Evolutionary conservation across 2,329 filamentous ascomycete genomes (phyloP), one percentile per base, ranked within the genome.

Genomic region (Cytospora mali): DNA sequence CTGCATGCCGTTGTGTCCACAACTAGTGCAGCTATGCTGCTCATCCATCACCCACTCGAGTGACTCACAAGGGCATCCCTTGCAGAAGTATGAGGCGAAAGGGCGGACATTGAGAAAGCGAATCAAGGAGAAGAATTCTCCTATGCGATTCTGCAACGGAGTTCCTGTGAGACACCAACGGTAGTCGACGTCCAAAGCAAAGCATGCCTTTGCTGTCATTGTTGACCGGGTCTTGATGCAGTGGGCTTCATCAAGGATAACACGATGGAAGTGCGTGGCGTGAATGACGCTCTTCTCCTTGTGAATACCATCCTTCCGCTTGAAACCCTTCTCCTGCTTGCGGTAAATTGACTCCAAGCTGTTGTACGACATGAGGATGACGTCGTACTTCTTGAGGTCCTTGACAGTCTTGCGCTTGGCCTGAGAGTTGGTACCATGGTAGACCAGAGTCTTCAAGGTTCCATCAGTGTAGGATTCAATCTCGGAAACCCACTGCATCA

Each of bases 341-440:
- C 95, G 89, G 73, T 93, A 92, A 71, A 97, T 88, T 0, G 93
- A 96, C 75, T 98, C 95, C 35, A 99, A 79, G 68, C 91, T 87
- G 78, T 91, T 93, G 83, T 96, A 99, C 16, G 94, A 98, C 78
- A 98, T 96, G 85, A 98, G 93, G 72, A 98, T 94, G 56, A 99
- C 92, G 75, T 99, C 88, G 76, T 88, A 96, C 68, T 89, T 86
- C 75, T 89, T 90, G 57, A 98, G 79, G 39, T 96, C 88, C 64
- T 88, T 89, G 28, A 86, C 78, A 0, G 84, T 88, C 71, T 96
- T 86, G 29, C 84, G 84, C 77, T 97, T 97, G 56, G 89, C 83
- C 75, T 95, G 93, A 21, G 86, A 74, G 67, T 97, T 96, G 18
- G 93, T 93, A 53, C 92, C 91, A 70, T 99, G 95, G 69, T 90